Base-by-base conservation (phyloP, 148 eudicot species). In the Camellia lanceoleosa region DNA sequence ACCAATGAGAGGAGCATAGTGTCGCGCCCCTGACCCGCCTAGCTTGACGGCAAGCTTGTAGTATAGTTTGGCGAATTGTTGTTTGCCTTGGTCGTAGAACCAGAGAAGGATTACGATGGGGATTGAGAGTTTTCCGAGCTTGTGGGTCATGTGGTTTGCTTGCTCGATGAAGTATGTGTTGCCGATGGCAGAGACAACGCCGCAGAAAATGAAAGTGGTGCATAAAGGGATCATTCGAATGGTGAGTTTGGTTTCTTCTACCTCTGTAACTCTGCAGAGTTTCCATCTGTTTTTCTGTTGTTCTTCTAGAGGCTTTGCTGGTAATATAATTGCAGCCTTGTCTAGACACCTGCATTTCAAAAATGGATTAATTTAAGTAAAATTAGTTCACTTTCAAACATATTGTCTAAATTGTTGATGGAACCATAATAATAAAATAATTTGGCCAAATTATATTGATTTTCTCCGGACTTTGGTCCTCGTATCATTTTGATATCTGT, bases 111-210 rank as follows among this genome's bases (percentile, higher is more conserved):
- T 14, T 0, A 80, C 71, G 18, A 85, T 80, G 14, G 91, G 87
- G 49, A 89, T 68, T 47, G 64, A 77, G 16, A 85, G 13, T 9
- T 78, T 79, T 0, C 90, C 93, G 1, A 87, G 43, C 63, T 85
- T 88, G 9, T 38, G 86, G 74, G 86, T 76, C 82, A 88, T 51
- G 76, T 83, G 77, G 16, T 82, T 83, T 6, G 90, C 89, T 85
- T 90, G 91, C 82, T 88, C 87, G 2, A 88, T 76, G 55, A 90
- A 90, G 84, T 87, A 90, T 30, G 91, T 90, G 77, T 74, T 81
- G 6, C 89, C 89, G 0, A 87, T 65, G 7, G 93, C 82, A 1
- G 78, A 74, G 5, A 90, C 85, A 2, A 87, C 38, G 5, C 93
- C 90, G 41, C 83, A 75, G 0, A 84, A 8, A 43, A 89, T 78